Evolutionary conservation across 192 early-diverging fungal genomes (phyloP).

Genomic region (Coemansia sp.): DNA sequence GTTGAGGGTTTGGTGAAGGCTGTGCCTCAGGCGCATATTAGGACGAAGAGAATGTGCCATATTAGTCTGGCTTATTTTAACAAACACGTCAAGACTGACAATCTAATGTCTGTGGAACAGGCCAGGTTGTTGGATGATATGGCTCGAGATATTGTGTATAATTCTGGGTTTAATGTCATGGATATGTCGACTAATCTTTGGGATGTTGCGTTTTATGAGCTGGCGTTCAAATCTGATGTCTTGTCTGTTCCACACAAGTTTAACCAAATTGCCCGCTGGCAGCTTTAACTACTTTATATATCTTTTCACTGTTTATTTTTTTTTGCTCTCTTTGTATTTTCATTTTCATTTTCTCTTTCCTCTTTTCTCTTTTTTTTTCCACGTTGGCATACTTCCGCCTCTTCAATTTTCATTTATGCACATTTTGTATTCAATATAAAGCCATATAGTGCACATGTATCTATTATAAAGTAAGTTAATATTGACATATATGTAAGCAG

Average conservation of each 20-base stretch:
- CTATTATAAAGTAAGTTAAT: too few species aligned
- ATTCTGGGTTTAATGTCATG: background rate
- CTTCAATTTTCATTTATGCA: too few species aligned
- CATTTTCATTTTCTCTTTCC: background rate
- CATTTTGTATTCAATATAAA: background rate
- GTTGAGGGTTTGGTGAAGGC: slow-evolving; percentile 6
- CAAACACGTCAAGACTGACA: slow-evolving; percentile 32
- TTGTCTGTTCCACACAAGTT: slow-evolving; percentile 26
- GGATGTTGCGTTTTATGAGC: slow-evolving; percentile 48
- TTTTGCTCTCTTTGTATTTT: too few species aligned
- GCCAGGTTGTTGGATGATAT: slow-evolving; percentile 12
- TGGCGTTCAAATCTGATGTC: slow-evolving; percentile 26
- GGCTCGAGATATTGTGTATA: slow-evolving; percentile 17
- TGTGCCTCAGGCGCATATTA: slow-evolving; percentile 25
- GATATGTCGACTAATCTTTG: slow-evolving; percentile 21
- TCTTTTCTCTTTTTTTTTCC: background rate
- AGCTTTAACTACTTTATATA: too few species aligned
- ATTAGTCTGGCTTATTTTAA: slow-evolving; percentile 43
- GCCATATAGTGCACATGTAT: background rate
- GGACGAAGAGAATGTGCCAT: slow-evolving; percentile 33
- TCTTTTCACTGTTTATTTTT: too few species aligned
- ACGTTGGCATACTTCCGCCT: too few species aligned
- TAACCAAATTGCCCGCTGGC: slow-evolving; percentile 47
- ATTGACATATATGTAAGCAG: too few species aligned
- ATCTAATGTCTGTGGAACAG: slow-evolving; percentile 12